Evolutionary conservation across 805 yeast genomes (phyloP), one percentile per base, ranked within the genome.

Genomic region (Kuraishia piskuri): DNA sequence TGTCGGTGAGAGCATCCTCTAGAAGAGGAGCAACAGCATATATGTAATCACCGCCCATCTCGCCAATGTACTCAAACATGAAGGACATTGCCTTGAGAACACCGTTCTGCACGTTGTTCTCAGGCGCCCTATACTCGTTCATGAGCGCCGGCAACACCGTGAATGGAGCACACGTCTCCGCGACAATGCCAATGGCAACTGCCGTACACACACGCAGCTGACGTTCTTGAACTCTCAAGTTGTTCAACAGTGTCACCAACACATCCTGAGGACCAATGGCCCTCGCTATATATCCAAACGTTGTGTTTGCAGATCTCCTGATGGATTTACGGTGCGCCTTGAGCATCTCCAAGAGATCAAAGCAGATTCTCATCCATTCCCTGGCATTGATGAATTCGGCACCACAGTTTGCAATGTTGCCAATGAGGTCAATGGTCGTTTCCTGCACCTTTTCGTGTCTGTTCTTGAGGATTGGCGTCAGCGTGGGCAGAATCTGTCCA

Each of bases 251-350:
- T 54, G 96, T 86, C 1, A 85, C 91, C 21, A 94, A 68, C 3
- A 94, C 96, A 66, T 94, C 98, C 56, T 89, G 94, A 0, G 99
- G 99, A 0, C 99, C 99, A 50, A 94, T 85, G 0, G 96, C 96
- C 57, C 80, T 80, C 0, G 99, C 91, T 56, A 94, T 90, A 51
- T 80, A 78, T 0, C 98, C 99, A 72, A 94, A 94, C 0, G 98
- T 88, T 20, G 80, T 81, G 63, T 91, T 94, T 0, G 99, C 96
- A 0, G 91, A 86, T 26, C 84, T 75, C 57, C 98, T 72, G 49
- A 91, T 88, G 14, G 84, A 74, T 61, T 86, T 89, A 54, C 80
- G 81, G 5, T 87, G 81, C 22, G 96, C 85, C 63, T 89, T 90
- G 55, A 94, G 75, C 83, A 92, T 83, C 59, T 94, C 98, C 49